Evolutionary conservation across 805 yeast genomes (phyloP).

Genomic region (Yarrowia porcina): DNA sequence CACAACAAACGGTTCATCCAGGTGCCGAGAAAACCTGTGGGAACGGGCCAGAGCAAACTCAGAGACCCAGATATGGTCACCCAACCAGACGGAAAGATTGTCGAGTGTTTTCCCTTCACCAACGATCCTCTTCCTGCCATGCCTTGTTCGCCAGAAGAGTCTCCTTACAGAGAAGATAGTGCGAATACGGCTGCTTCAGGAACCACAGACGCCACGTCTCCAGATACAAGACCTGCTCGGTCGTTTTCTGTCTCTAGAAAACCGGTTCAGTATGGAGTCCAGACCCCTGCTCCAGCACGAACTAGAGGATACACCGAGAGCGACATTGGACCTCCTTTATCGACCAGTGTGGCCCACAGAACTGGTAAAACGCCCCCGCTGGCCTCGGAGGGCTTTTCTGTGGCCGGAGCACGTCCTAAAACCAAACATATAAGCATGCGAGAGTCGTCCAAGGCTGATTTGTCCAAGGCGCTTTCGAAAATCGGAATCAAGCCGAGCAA

Average conservation of each 20-base stretch:
- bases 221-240: neutral
- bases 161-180: constrained; percentile 1
- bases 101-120: constrained; percentile 24
- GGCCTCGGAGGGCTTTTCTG: neutral
- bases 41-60: constrained; percentile 23
- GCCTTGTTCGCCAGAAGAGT: constrained; percentile 11
- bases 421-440: constrained; percentile 8
- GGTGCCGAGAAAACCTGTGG: constrained; percentile 20
- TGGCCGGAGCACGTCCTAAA: constrained; percentile 1
- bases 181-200: neutral
- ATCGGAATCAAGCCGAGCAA: constrained; percentile 19
- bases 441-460: constrained; percentile 11
- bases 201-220: neutral
- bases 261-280: constrained; percentile 14
- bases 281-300: neutral
- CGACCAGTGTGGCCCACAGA: neutral
- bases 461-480: constrained; percentile 15
- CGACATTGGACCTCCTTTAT: neutral
- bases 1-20: constrained; percentile 15
- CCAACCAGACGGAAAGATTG: neutral
- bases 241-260: constrained; percentile 10
- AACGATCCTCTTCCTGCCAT: constrained; percentile 15
- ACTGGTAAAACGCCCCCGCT: neutral
- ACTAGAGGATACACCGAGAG: constrained; percentile 19
- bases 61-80: constrained; percentile 11